Percentiles rank a stretch among this genome's conserved stretches.
These are phyloP conservation scores for Cardiospermum halicacabum DNA, from an alignment of 345 rosid species.

Conservation along the genomic window DNA sequence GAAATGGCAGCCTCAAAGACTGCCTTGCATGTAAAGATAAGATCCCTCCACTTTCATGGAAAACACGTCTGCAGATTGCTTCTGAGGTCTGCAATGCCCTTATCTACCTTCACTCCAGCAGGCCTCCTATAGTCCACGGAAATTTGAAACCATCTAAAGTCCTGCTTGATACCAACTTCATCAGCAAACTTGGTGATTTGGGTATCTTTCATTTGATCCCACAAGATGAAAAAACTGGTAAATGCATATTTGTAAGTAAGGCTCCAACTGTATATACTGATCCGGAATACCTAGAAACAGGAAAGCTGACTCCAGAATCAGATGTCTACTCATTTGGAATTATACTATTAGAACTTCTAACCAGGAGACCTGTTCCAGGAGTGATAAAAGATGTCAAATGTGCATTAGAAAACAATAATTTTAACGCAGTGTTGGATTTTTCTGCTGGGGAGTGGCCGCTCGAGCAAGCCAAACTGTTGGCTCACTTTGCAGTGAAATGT, in stretches of 20 bases:
- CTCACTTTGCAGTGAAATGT: slow-evolving; percentile 64
- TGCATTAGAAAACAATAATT: slow-evolving; percentile 58
- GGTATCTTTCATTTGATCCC: slow-evolving; percentile 55
- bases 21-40: slow-evolving; percentile 49
- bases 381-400: slow-evolving; percentile 53
- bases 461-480: slow-evolving; percentile 50
- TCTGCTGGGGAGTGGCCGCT: slow-evolving; percentile 82
- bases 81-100: slow-evolving; percentile 78
- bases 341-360: slow-evolving; percentile 68
- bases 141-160: slow-evolving; percentile 75
- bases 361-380: slow-evolving; percentile 50
- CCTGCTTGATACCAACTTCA: slow-evolving; percentile 68
- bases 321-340: slow-evolving; percentile 79
- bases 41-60: slow-evolving; percentile 57
- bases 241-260: slow-evolving; percentile 6
- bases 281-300: slow-evolving; percentile 48
- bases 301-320: slow-evolving; percentile 49
- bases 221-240: slow-evolving; percentile 15
- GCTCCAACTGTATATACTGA: slow-evolving; percentile 34
- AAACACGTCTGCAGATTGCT: slow-evolving; percentile 57
- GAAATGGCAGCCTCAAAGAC: slow-evolving; percentile 70
- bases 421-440: slow-evolving; percentile 48
- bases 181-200: slow-evolving; percentile 60
- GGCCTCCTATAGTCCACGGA: slow-evolving; percentile 76
- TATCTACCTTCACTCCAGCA: slow-evolving; percentile 74